Base-by-base conservation (phyloP, 306 rosid genomes). In the Notholithocarpus densiflorus region DNA sequence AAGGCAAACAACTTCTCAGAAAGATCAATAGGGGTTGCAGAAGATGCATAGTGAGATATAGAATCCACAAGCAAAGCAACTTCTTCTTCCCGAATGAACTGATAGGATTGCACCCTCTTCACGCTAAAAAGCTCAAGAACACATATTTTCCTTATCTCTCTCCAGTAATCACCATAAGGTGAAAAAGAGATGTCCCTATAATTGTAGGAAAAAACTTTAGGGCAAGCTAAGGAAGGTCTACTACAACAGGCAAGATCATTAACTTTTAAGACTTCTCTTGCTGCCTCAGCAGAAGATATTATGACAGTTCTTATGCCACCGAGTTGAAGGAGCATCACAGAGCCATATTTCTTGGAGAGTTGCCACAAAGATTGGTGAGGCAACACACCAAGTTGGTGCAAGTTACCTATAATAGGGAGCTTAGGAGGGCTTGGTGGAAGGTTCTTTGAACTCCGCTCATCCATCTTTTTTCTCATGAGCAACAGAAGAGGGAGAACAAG, bases 161-260 rank as follows among this genome's bases (percentile, higher is more conserved):
- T 74, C 91, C 91, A 86, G 21, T 79, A 84, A 0, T 80, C 83
- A 10, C 89, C 84, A 20, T 86, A 88, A 1, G 89, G 87, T 0
- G 90, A 40, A 7, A 87, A 68, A 3, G 5, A 4, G 0, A 85
- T 4, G 13, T 85, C 86, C 0, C 1, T 0, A 14, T 26, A 48
- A 64, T 83, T 78, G 73, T 71, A 86, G 0, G 85, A 54, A 34
- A 83, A 73, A n/a, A 56, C 78, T 11, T 73, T 24, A 1, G n/a
- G 2, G 0, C 62, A 78, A 0, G 77, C 45, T 0, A 80, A 53
- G 53, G 34, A 8, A 20, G 89, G 81, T 62, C 89, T 71, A 40
- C 73, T 76, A 51, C 86, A 79, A 52, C 80, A 72, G 0, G 65
- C 66, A 4, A 82, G 52, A 32, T 86, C 85, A 7, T 86, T 74